Evolutionary conservation across 495 filamentous ascomycete species (phyloP).

Genomic region (Podospora appendiculata): DNA sequence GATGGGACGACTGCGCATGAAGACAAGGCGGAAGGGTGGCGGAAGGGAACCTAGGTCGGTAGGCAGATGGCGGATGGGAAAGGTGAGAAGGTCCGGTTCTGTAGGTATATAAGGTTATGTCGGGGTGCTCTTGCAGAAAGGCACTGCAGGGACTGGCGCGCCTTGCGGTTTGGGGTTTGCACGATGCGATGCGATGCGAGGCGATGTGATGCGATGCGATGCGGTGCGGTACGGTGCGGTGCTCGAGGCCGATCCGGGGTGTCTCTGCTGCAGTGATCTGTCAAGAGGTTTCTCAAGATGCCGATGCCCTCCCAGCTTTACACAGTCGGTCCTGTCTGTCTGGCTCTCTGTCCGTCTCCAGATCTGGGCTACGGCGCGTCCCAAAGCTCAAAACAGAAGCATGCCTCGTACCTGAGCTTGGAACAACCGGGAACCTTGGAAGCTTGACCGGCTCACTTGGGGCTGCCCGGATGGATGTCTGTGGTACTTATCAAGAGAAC

Average conservation of each 20-base stretch:
- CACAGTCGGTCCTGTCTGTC: background rate
- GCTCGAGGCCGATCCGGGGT: constrained; percentile 3
- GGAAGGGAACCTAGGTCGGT: background rate
- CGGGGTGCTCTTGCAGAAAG: background rate
- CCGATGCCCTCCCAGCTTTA: background rate
- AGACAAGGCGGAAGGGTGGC: background rate
- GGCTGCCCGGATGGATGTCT: background rate
- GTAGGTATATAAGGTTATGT: background rate
- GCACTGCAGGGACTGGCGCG: background rate
- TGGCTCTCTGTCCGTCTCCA: background rate
- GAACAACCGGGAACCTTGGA: background rate
- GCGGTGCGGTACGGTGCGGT: background rate
- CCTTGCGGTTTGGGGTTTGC: background rate
- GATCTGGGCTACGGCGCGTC: background rate
- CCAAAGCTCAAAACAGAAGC: background rate
- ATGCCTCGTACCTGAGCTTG: background rate
- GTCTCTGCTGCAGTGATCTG: constrained; percentile 7
- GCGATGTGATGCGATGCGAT: background rate
- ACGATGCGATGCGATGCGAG: background rate
- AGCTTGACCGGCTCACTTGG: background rate
- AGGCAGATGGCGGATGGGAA: constrained; percentile 2
- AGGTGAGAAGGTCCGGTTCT: background rate
- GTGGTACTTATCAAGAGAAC: constrained; percentile 11
- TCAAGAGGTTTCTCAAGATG: constrained; percentile 2
- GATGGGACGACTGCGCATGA: constrained; percentile 4